These are phyloP conservation scores for Alectoria sarmentosa DNA, from an alignment of 495 filamentous ascomycete species.

Conservation along the genomic window DNA sequence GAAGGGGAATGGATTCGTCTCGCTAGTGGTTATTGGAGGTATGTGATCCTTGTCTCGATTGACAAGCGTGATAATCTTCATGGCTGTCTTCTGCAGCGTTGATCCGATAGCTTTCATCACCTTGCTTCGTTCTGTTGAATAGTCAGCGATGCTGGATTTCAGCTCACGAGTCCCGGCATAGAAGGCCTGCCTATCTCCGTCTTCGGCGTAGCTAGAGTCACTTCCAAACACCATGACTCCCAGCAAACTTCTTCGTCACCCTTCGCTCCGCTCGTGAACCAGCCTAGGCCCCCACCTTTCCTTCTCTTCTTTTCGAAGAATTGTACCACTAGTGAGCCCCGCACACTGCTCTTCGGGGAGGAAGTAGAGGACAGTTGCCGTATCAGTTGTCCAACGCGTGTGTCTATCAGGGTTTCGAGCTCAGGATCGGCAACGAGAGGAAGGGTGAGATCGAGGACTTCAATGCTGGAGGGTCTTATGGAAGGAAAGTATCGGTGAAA, in stretches of 20 bases:
- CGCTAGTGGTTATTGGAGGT: slow-evolving; percentile 89
- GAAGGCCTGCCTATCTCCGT: slow-evolving; percentile 71
- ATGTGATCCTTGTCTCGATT: slow-evolving; percentile 93
- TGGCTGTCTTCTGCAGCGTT: slow-evolving; percentile 72
- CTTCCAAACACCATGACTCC: slow-evolving; percentile 91
- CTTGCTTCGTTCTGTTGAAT: slow-evolving; percentile 63
- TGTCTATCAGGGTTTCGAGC: slow-evolving; percentile 87
- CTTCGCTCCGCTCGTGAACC: slow-evolving; percentile 55
- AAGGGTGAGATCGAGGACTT: slow-evolving; percentile 86
- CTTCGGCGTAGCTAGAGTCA: slow-evolving; percentile 79
- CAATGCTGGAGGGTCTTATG: slow-evolving; percentile 73
- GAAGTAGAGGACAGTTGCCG: slow-evolving; percentile 48
- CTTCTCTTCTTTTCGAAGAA: slow-evolving; percentile 90
- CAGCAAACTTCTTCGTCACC: slow-evolving; percentile 90
- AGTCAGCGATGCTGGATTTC: slow-evolving; percentile 8
- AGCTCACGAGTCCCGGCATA: not conserved
- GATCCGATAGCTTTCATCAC: slow-evolving; percentile 82
- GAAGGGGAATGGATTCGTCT: slow-evolving; percentile 92
- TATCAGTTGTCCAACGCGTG: slow-evolving; percentile 68
- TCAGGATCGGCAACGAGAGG: slow-evolving; percentile 84
- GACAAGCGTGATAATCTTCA: slow-evolving; percentile 80
- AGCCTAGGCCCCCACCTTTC: slow-evolving; percentile 51
- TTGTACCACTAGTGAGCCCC: slow-evolving; percentile 77
- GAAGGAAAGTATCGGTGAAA: slow-evolving; percentile 96
- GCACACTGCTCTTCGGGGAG: slow-evolving; percentile 49